phyloP scores from a whole-genome alignment of 169 alveolate species.

The Plasmodium fragile region DNA sequence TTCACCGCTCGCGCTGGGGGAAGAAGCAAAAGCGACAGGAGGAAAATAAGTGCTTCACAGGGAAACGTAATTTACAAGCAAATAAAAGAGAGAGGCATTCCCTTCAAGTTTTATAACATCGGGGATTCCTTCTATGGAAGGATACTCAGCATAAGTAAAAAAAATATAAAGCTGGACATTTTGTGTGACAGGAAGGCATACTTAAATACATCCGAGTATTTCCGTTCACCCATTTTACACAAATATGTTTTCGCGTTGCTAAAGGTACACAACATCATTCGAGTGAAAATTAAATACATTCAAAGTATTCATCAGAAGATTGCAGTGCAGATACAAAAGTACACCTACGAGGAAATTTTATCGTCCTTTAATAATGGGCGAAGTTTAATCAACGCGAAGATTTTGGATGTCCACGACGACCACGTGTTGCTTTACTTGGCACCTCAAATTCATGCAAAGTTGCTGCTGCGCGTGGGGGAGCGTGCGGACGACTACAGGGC shows the following conservation, averaged over 20 bases:
- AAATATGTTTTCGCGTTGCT: conserved; percentile 35
- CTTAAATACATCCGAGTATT: conserved; percentile 63
- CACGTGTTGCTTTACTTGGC: conserved; percentile 38
- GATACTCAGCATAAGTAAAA: conserved; percentile 31
- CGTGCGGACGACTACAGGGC: neutral
- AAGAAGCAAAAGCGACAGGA: neutral
- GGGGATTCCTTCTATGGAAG: conserved; percentile 66
- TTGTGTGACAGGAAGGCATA: conserved; percentile 71
- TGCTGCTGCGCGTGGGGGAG: neutral
- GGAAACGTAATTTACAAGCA: conserved; percentile 45
- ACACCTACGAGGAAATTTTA: conserved; percentile 29
- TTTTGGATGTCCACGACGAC: neutral
- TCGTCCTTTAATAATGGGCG: conserved; percentile 45
- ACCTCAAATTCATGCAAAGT: conserved; percentile 46
- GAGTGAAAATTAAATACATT: conserved; percentile 39
- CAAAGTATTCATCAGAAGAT: conserved; percentile 48
- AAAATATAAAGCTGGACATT: conserved; percentile 51
- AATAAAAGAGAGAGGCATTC: conserved; percentile 5
- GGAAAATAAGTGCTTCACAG: conserved; percentile 1
- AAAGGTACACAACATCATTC: conserved; percentile 45
- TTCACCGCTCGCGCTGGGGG: neutral
- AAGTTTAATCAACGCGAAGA: conserved; percentile 11
- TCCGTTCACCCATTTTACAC: neutral
- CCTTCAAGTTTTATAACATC: conserved; percentile 52
- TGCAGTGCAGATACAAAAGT: conserved; percentile 30